Evolutionary conservation across 768 basidiomycete genomes (phyloP), one percentile per base, ranked within the genome.

Genomic region (Serendipita sp.): DNA sequence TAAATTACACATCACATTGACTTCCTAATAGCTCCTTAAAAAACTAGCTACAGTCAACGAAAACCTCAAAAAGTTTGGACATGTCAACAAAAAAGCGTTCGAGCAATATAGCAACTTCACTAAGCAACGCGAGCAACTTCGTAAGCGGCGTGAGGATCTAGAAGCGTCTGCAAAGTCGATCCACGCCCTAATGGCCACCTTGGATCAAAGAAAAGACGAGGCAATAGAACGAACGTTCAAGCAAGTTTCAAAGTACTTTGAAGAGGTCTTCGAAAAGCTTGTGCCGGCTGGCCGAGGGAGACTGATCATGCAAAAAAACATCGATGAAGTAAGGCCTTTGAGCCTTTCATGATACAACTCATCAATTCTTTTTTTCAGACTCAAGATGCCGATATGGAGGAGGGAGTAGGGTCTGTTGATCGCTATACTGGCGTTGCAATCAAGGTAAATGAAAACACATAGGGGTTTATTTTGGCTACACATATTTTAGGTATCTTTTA

Each of bases 81-180:
- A 97, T 72, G 95, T 98, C 67, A 99, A 99, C 79, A 99, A 99
- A 80, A 97, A 98, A 72, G 96, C 95, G 1, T 95, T 95, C 72
- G 96, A 99, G 73, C 95, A 98, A 73, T 98, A 96, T 77, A 90
- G 83, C 73, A 94, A 91, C 72, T 98, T 98, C 74, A 96, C 94
- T 5, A 97, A 95, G 72, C 95, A 98, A 73, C 87, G 94, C 1
- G 94, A 98, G 72, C 88, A 92, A 69, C 82, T 97, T 2, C 73
- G 89, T 47, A 80, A 85, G 66, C 86, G 96, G 3, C 83, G 93
- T 7, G 88, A 91, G 68, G 96, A 98, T 72, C 79, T 98, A 35
- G 94, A 97, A 68, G 86, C 84, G 65, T 93, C 91, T 2, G 91
- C 91, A 0, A 71, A 80, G 56, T 93, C 91, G 45, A 98, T 99